phyloP scores from a whole-genome alignment of 139 green algal species.

The Chlorella sp. region DNA sequence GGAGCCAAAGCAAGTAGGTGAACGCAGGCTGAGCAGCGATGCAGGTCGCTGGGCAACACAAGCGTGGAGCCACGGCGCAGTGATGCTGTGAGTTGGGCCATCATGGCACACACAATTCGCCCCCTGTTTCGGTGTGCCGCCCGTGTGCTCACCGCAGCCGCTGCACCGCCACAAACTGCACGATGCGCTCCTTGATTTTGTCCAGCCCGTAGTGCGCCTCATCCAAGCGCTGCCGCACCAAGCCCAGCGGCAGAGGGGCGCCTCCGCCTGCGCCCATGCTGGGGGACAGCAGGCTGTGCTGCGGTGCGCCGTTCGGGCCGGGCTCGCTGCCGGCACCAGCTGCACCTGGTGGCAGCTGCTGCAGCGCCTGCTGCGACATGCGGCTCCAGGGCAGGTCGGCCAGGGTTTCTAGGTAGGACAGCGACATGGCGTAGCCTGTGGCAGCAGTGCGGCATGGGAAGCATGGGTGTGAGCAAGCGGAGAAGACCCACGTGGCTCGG shows the following conservation, averaged over 20 bases:
- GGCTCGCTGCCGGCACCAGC: not conserved
- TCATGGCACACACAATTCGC: not conserved
- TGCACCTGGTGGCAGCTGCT: not conserved
- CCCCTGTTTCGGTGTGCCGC: not conserved
- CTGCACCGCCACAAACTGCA: conserved; percentile 97
- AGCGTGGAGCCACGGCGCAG: too few species aligned
- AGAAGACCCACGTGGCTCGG: too few species aligned
- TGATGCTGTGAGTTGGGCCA: too few species aligned
- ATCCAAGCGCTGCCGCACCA: conserved; percentile 71
- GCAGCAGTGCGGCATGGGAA: not conserved
- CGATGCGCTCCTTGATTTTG: conserved; percentile 96
- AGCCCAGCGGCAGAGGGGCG: conserved; percentile 9
- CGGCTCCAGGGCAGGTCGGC: conserved; percentile 89
- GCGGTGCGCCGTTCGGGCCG: too few species aligned
- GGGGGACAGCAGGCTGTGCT: too few species aligned
- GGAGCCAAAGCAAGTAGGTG: not conserved
- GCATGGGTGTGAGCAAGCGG: too few species aligned
- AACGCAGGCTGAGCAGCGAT: not conserved
- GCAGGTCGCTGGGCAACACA: too few species aligned
- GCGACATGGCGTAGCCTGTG: conserved; percentile 60
- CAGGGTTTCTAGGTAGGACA: conserved; percentile 96
- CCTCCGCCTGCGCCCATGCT: too few species aligned
- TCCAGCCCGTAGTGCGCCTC: conserved; percentile 95
- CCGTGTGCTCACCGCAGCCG: conserved; percentile 52
- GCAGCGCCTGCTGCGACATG: conserved; percentile 12